Percentiles rank a stretch among this genome's conserved stretches.
These are phyloP conservation scores for Hevea brasiliensis DNA, from an alignment of 345 rosid genomes.

Conservation along the genomic window DNA sequence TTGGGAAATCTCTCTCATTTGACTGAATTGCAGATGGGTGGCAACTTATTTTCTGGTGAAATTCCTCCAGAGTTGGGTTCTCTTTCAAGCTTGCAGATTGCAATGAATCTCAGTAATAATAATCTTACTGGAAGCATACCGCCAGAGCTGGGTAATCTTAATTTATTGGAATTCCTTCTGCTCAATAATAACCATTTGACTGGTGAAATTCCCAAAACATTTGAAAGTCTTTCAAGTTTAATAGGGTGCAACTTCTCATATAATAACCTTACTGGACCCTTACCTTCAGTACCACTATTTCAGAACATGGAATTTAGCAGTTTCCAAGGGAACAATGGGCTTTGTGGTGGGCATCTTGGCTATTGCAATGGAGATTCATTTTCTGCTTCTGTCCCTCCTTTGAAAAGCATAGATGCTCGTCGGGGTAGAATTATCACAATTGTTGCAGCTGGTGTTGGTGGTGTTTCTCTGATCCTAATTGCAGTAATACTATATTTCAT, in stretches of 20 bases:
- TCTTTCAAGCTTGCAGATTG: conserved; percentile 72
- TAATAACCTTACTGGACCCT: conserved; percentile 62
- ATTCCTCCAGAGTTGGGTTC: conserved; percentile 64
- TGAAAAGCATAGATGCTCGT: conserved; percentile 23
- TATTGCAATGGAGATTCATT: conserved; percentile 28
- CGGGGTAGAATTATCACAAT: conserved; percentile 49
- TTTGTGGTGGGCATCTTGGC: conserved; percentile 47
- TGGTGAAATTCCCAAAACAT: conserved; percentile 65
- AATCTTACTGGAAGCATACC: conserved; percentile 67
- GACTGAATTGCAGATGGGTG: conserved; percentile 86
- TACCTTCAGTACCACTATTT: conserved; percentile 62
- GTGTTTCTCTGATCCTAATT: conserved; percentile 48
- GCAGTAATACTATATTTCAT: conserved; percentile 49
- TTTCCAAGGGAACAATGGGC: conserved; percentile 64
- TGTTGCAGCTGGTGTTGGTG: conserved; percentile 47
- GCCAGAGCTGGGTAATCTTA: conserved; percentile 62
- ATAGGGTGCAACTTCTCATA: conserved; percentile 76
- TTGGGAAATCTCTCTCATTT: conserved; percentile 61
- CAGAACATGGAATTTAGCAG: conserved; percentile 63
- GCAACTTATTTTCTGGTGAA: conserved; percentile 59
- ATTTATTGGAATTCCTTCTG: conserved; percentile 69
- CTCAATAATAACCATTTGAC: conserved; percentile 69
- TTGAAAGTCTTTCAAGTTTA: conserved; percentile 71
- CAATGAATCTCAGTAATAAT: conserved; percentile 77
- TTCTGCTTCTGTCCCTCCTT: conserved; percentile 13